Percentiles rank a stretch among this genome's conserved stretches.
Conservation (phyloP, 2,329 filamentous ascomycete genomes). For the Aspergillus fumigatiaffinis region DNA sequence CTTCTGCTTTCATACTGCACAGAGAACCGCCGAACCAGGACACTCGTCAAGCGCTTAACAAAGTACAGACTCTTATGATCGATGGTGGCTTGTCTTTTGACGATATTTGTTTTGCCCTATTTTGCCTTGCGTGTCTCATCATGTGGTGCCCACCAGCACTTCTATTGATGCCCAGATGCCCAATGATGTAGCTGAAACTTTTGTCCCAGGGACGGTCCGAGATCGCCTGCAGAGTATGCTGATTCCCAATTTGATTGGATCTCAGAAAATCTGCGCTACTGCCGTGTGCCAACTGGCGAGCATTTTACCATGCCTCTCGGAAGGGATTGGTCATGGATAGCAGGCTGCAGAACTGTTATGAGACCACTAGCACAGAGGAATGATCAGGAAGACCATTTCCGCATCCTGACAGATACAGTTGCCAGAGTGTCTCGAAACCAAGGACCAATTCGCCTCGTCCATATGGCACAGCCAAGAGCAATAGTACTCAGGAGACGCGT, state of each 20-base stretch:
- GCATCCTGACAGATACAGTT: background rate
- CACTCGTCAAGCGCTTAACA: background rate
- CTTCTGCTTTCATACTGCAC: background rate
- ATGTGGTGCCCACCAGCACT: background rate
- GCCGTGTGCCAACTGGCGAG: background rate
- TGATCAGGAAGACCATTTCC: background rate
- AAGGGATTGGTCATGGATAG: no score
- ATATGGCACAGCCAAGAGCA: background rate
- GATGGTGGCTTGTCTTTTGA: no score
- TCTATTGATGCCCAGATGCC: slow-evolving; percentile 21
- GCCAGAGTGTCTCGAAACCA: background rate
- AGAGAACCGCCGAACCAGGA: background rate
- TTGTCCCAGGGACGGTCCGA: background rate
- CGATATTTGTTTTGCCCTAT: background rate
- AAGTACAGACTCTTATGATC: background rate
- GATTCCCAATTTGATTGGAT: background rate
- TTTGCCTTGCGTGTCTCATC: background rate
- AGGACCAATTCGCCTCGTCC: background rate
- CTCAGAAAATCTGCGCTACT: background rate
- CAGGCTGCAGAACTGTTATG: background rate
- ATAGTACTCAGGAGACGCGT: background rate
- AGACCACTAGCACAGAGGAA: background rate
- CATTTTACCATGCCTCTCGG: background rate
- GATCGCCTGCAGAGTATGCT: background rate
- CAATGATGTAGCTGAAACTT: slow-evolving; percentile 20